phyloP scores from a whole-genome alignment of 2,329 filamentous ascomycete genomes.

The Ilyonectria destructans region DNA sequence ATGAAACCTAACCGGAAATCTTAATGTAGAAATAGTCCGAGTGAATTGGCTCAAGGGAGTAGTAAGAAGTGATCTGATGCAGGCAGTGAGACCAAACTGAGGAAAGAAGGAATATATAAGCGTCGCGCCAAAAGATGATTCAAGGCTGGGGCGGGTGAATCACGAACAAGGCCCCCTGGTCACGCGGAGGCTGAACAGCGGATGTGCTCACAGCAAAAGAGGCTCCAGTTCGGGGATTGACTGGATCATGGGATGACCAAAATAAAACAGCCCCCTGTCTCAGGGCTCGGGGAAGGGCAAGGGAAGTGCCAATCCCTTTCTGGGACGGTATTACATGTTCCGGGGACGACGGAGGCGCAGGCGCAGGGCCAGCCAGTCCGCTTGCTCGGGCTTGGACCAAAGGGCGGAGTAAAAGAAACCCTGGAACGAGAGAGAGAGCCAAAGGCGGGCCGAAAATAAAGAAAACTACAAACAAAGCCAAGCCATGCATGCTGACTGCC shows the following conservation, averaged over 20 bases:
- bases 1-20: background rate
- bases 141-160: slow-evolving; percentile 12
- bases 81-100: slow-evolving; percentile 22
- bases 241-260: slow-evolving; percentile 2
- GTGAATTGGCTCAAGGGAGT: background rate
- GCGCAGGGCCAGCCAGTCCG: background rate
- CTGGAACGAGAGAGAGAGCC: background rate
- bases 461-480: slow-evolving; percentile 1
- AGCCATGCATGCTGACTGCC: background rate
- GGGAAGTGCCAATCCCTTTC: background rate
- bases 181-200: background rate
- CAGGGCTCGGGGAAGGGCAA: background rate
- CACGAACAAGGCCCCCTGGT: background rate
- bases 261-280: slow-evolving; percentile 6
- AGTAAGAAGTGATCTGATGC: slow-evolving; percentile 12
- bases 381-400: background rate
- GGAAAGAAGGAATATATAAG: slow-evolving; percentile 21
- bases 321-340: background rate
- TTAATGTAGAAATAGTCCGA: background rate
- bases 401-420: background rate
- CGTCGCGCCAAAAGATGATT: slow-evolving; percentile 30
- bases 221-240: background rate
- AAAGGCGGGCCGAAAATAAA: slow-evolving; percentile 9
- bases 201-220: background rate
- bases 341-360: background rate